Conservation (phyloP, 352 stramenopile species). For the Pythium myriotylum region DNA sequence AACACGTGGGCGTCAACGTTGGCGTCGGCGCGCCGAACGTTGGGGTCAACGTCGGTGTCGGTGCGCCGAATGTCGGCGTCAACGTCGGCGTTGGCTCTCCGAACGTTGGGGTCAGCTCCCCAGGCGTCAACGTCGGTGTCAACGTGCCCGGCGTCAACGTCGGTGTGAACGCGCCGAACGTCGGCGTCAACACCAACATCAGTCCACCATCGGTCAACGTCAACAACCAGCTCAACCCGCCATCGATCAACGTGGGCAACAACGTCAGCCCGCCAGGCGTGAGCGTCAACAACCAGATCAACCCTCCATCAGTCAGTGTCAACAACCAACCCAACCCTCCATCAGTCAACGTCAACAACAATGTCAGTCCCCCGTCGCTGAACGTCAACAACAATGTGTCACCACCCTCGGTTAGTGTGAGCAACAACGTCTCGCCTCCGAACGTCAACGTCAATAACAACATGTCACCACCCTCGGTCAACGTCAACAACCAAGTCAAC, state of each 20-base stretch:
- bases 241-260: constrained; percentile 14
- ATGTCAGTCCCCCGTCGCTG: constrained; percentile 1
- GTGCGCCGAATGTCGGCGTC: background rate
- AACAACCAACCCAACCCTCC: background rate
- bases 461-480: constrained; percentile 1
- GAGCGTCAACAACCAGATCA: constrained; percentile 8
- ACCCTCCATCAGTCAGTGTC: constrained; percentile 12
- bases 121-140: background rate
- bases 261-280: background rate
- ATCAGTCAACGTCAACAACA: constrained; percentile 3
- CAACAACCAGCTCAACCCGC: background rate
- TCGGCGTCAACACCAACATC: constrained; percentile 12
- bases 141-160: constrained; percentile 9
- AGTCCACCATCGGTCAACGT: background rate
- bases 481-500: background rate
- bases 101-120: background rate
- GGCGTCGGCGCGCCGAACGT: too few relatives aligned
- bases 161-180: background rate
- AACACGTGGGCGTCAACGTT: too few relatives aligned
- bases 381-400: too few relatives aligned
- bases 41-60: too few relatives aligned
- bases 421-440: too few relatives aligned
- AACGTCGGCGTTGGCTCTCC: background rate
- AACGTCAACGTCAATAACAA: constrained; percentile 5
- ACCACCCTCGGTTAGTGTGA: too few relatives aligned